A percentile compares a stretch with the other conserved stretches of the same genome.
phyloP scores from a whole-genome alignment of 139 green algal species.

The Coelastrella sp. region DNA sequence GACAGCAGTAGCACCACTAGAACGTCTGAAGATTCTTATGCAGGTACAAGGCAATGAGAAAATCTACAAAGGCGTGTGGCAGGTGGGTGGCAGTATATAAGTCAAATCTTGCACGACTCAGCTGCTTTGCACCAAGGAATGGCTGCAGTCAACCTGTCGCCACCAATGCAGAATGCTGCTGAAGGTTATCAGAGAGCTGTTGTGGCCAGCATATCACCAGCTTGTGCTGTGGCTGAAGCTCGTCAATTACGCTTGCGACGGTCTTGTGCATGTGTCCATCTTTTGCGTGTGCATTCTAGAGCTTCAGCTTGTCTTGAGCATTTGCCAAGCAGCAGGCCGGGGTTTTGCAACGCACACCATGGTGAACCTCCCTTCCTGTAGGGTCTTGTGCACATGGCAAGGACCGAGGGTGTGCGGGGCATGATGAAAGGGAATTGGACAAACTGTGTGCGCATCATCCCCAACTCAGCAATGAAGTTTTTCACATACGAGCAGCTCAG shows the following conservation, averaged over 20 bases:
- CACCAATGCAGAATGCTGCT: too few species aligned
- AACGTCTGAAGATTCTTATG: conserved; percentile 99
- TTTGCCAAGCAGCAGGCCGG: background rate
- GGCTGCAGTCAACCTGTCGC: too few species aligned
- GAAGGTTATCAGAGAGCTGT: too few species aligned
- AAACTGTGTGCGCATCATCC: conserved; percentile 98
- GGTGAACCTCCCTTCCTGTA: conserved; percentile 39
- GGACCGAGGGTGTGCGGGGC: conserved; percentile 86
- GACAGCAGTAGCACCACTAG: conserved; percentile 96
- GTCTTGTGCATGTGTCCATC: too few species aligned
- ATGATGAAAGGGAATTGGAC: conserved; percentile 98
- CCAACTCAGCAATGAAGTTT: conserved; percentile 99
- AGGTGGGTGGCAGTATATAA: conserved; percentile 63
- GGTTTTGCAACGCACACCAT: background rate
- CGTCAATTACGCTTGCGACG: too few species aligned
- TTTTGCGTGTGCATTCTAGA: background rate
- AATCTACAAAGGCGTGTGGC: conserved; percentile 89
- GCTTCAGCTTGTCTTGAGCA: background rate
- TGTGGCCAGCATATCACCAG: too few species aligned
- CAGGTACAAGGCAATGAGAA: conserved; percentile 96
- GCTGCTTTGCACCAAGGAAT: too few species aligned
- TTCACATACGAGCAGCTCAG: conserved; percentile 95
- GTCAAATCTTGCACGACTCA: too few species aligned
- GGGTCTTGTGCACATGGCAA: conserved; percentile 88
- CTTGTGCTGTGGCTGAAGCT: too few species aligned